These are phyloP conservation scores for Epichloe festucae DNA, from an alignment of 2,329 filamentous ascomycete species.

Conservation along the genomic window DNA sequence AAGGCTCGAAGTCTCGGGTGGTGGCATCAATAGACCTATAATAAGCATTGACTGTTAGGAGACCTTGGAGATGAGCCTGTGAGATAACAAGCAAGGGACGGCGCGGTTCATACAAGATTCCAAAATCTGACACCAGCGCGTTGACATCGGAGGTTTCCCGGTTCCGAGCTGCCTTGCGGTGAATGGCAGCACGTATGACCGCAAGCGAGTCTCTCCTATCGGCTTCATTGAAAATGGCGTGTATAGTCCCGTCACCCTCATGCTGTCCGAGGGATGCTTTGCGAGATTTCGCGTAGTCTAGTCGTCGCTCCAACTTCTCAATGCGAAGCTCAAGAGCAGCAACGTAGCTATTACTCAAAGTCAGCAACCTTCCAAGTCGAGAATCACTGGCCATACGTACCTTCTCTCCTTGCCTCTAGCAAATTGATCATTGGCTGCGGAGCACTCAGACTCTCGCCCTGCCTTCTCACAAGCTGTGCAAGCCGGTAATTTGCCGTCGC, in stretches of 20 bases:
- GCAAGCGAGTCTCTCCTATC: slow-evolving; percentile 53
- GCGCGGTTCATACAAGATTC: slow-evolving; percentile 53
- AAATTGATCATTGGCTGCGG: slow-evolving; percentile 90
- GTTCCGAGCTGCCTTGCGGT: slow-evolving; percentile 49
- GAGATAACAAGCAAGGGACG: background rate
- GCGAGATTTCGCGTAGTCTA: slow-evolving; percentile 56
- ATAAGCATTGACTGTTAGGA: background rate
- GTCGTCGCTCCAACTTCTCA: slow-evolving; percentile 71
- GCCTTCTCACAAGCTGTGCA: slow-evolving; percentile 93
- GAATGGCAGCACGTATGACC: slow-evolving; percentile 47
- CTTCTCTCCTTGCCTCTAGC: slow-evolving; percentile 90
- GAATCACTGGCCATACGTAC: slow-evolving; percentile 23
- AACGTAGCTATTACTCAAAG: slow-evolving; percentile 52
- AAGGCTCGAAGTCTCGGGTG: slow-evolving; percentile 83
- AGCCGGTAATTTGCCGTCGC: slow-evolving; percentile 88
- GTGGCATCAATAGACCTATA: slow-evolving; percentile 82
- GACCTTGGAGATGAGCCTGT: background rate
- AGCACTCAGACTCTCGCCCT: slow-evolving; percentile 75
- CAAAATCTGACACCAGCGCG: slow-evolving; percentile 85
- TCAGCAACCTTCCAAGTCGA: background rate
- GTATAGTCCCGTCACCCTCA: slow-evolving; percentile 35
- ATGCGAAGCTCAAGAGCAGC: slow-evolving; percentile 85
- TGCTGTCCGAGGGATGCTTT: slow-evolving; percentile 58
- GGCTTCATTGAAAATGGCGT: slow-evolving; percentile 17
- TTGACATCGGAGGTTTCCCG: slow-evolving; percentile 79